Evolutionary conservation across 352 stramenopile species (phyloP).

Genomic region (Elongisporangium senticosum): DNA sequence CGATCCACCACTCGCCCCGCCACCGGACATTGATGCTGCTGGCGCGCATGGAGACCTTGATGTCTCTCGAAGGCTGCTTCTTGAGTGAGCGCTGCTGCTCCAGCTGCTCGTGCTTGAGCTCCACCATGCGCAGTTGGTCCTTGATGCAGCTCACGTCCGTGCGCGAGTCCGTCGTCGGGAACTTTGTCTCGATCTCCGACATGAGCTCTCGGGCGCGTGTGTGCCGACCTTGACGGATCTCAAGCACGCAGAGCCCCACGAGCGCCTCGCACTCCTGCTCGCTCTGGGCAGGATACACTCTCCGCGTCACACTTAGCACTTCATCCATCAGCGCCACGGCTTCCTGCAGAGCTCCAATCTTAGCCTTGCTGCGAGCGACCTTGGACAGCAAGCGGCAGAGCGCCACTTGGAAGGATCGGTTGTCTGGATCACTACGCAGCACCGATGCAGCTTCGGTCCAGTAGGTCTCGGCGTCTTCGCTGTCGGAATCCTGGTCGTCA

Average conservation of each 20-base stretch:
- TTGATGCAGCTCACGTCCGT: conserved; percentile 38
- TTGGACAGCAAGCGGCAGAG: conserved; percentile 22
- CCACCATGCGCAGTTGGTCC: conserved; percentile 21
- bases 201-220: conserved; percentile 26
- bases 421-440: conserved; percentile 13
- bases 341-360: conserved; percentile 16
- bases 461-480: conserved; percentile 12
- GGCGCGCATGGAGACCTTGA: background rate
- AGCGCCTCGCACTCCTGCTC: conserved; percentile 40
- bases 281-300: conserved; percentile 4
- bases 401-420: background rate
- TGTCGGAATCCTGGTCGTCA: conserved; percentile 15
- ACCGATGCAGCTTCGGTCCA: conserved; percentile 15
- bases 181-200: conserved; percentile 27
- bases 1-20: conserved; percentile 2
- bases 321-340: conserved; percentile 30
- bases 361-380: conserved; percentile 24
- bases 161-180: conserved; percentile 20
- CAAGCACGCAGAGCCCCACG: conserved; percentile 48
- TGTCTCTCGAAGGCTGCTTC: conserved; percentile 3
- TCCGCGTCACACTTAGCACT: conserved; percentile 18
- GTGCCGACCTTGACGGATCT: conserved; percentile 37
- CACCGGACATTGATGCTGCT: background rate
- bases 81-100: conserved; percentile 6
- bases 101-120: conserved; percentile 4